phyloP scores from a whole-genome alignment of 1,284 basidiomycete species.

The Grifola frondosa region DNA sequence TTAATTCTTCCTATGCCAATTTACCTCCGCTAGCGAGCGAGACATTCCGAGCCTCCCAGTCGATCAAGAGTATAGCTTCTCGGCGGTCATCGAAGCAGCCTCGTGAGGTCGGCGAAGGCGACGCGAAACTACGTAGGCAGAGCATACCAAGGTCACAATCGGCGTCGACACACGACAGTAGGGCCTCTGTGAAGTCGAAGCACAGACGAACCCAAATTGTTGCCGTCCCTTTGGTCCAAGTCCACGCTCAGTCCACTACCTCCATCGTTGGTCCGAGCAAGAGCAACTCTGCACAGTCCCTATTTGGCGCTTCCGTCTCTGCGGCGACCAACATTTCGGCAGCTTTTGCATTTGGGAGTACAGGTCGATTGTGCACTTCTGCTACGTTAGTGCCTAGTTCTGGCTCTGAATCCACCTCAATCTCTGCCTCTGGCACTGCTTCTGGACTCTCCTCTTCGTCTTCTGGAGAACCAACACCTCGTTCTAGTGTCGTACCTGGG shows the following conservation, averaged over 20 bases:
- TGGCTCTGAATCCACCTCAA: conserved; percentile 4
- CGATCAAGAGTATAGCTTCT: conserved; percentile 19
- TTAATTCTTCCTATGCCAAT: conserved; percentile 9
- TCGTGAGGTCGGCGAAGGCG: too few relatives aligned
- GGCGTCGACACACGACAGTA: conserved; percentile 7
- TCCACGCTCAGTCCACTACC: too few relatives aligned
- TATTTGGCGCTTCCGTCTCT: background rate
- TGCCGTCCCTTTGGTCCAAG: conserved; percentile 5
- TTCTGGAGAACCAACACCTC: background rate
- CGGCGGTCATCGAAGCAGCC: conserved; percentile 4
- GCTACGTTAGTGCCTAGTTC: background rate
- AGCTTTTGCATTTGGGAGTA: too few relatives aligned
- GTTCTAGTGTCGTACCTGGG: too few relatives aligned
- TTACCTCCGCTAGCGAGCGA: conserved; percentile 28
- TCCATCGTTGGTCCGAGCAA: too few relatives aligned
- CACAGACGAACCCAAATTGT: conserved; percentile 14
- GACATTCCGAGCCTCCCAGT: conserved; percentile 24
- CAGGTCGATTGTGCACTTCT: background rate
- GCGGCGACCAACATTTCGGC: too few relatives aligned
- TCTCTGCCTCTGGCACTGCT: conserved; percentile 9
- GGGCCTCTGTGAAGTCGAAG: conserved; percentile 11
- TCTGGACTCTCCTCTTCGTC: conserved; percentile 3
- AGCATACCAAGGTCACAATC: conserved; percentile 11
- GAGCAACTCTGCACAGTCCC: background rate
- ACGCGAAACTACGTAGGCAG: background rate